phyloP scores from a whole-genome alignment of 805 yeast species.

The Hanseniaspora mollemarum region DNA sequence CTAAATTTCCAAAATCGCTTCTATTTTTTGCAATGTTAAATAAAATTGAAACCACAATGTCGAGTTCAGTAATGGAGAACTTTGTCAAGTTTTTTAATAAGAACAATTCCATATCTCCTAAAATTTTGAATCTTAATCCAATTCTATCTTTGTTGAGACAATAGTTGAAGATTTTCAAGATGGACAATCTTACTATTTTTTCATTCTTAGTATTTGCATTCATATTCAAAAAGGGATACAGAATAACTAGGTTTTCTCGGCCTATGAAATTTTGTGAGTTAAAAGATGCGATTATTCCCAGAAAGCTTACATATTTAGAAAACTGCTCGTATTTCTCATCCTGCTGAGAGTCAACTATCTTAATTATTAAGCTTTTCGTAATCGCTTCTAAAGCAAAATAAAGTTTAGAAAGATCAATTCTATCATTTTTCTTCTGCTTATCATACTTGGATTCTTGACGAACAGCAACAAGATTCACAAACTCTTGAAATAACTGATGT shows the following conservation, averaged over 20 bases:
- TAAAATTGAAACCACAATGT: constrained; percentile 62
- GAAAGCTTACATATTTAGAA: constrained; percentile 25
- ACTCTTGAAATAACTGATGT: constrained; percentile 38
- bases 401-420: neutral
- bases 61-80: constrained; percentile 47
- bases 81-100: constrained; percentile 50
- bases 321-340: constrained; percentile 22
- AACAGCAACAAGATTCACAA: constrained; percentile 32
- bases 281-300: constrained; percentile 43
- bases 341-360: constrained; percentile 24
- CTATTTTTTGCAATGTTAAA: constrained; percentile 45
- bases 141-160: constrained; percentile 34
- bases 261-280: constrained; percentile 43
- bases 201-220: constrained; percentile 33
- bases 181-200: constrained; percentile 31
- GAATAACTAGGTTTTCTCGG: constrained; percentile 53
- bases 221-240: constrained; percentile 54
- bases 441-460: constrained; percentile 16
- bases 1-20: constrained; percentile 38
- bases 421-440: neutral
- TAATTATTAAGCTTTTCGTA: constrained; percentile 24
- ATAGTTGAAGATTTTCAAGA: constrained; percentile 44
- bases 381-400: neutral
- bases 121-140: constrained; percentile 41
- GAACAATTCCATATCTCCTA: constrained; percentile 39